Conservation (phyloP, 106 monocot genomes). For the Xerophyta viscosa region DNA sequence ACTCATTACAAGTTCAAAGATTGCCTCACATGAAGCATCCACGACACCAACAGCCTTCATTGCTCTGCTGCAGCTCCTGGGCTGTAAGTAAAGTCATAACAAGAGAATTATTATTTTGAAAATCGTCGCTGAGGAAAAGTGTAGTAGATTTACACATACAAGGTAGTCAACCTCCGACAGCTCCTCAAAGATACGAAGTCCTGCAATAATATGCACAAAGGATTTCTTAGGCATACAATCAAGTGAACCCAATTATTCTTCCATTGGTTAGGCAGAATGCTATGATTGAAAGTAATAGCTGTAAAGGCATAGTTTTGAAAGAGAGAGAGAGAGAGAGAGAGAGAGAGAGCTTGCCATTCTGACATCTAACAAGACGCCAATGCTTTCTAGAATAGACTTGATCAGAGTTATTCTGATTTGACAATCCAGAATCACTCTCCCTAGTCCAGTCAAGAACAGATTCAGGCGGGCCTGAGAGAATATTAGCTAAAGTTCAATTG, state of each 20-base stretch:
- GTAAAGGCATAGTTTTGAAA: too few relatives aligned
- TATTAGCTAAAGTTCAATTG: not conserved
- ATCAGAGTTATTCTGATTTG: constrained; percentile 45
- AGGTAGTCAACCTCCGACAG: constrained; percentile 86
- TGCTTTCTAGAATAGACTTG: constrained; percentile 72
- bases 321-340: not conserved
- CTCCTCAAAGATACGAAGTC: constrained; percentile 96
- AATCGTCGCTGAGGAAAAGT: too few relatives aligned
- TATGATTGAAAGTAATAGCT: too few relatives aligned
- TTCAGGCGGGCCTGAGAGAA: constrained; percentile 75
- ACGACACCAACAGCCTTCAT: constrained; percentile 99
- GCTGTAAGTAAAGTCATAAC: constrained; percentile 36
- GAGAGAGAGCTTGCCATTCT: constrained; percentile 63
- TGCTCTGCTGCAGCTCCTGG: constrained; percentile 88
- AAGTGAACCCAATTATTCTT: too few relatives aligned
- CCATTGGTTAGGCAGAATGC: too few relatives aligned
- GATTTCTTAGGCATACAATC: too few relatives aligned
- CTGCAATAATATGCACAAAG: too few relatives aligned
- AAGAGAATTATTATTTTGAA: too few relatives aligned
- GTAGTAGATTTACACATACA: too few relatives aligned
- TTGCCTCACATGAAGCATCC: constrained; percentile 81
- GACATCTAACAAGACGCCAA: constrained; percentile 94
- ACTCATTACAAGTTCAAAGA: constrained; percentile 94
- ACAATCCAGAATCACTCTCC: constrained; percentile 41
- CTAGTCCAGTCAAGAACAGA: constrained; percentile 90